Evolutionary conservation across 495 filamentous ascomycete species (phyloP).

Genomic region (Parmelia sp.): DNA sequence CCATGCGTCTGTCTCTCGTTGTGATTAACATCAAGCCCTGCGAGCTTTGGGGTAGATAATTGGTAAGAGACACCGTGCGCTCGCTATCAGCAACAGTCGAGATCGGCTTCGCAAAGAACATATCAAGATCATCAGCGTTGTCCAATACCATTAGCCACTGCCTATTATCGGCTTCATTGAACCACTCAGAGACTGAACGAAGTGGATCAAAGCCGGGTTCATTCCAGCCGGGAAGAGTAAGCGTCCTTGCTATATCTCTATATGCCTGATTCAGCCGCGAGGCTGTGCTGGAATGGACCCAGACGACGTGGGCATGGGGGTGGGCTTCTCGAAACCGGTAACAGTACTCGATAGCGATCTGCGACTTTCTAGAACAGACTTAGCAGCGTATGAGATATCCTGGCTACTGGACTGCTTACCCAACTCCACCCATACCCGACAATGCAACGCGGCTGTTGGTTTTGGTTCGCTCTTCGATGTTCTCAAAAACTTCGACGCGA

Average conservation of each 20-base stretch:
- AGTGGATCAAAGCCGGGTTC: slow-evolving; percentile 34
- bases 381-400: not conserved
- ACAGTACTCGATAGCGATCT: slow-evolving; percentile 39
- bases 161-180: slow-evolving; percentile 30
- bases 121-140: slow-evolving; percentile 43
- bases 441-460: not conserved
- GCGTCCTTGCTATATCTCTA: slow-evolving; percentile 32
- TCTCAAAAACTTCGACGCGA: not conserved
- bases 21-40: slow-evolving; percentile 27
- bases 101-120: slow-evolving; percentile 20
- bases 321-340: slow-evolving; percentile 26
- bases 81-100: no score
- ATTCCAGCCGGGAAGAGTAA: slow-evolving; percentile 33
- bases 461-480: not conserved
- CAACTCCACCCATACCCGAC: not conserved
- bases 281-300: slow-evolving; percentile 35
- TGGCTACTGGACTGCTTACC: not conserved
- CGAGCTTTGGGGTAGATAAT: slow-evolving; percentile 24
- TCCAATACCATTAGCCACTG: slow-evolving; percentile 48
- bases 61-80: slow-evolving; percentile 2
- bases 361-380: slow-evolving; percentile 24
- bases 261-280: slow-evolving; percentile 36
- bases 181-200: slow-evolving; percentile 34
- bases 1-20: slow-evolving; percentile 24
- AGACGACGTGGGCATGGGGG: slow-evolving; percentile 35